Conservation (phyloP, 768 basidiomycete species). For the Trametopsis cervina region DNA sequence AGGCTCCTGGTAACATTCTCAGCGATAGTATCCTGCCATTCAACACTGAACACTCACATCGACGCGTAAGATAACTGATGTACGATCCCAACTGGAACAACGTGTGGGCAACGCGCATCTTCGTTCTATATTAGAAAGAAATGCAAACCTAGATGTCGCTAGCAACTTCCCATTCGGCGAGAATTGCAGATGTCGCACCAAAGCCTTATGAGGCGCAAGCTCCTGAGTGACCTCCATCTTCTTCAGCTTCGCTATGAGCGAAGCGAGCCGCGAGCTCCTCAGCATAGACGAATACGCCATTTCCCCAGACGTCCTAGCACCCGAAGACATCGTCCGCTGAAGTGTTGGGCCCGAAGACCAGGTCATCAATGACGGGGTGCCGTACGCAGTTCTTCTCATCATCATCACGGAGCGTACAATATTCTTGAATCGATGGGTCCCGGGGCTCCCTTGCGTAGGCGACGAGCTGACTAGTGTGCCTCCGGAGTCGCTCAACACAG, state of each 20-base stretch:
- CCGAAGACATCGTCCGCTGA: slow-evolving; percentile 24
- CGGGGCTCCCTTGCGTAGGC: slow-evolving; percentile 13
- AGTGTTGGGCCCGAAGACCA: slow-evolving; percentile 7
- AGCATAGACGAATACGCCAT: slow-evolving; percentile 26
- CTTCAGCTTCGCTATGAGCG: slow-evolving; percentile 48
- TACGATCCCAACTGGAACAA: slow-evolving; percentile 56
- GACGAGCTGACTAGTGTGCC: slow-evolving; percentile 6
- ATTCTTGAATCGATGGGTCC: slow-evolving; percentile 32
- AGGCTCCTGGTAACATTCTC: slow-evolving; percentile 36
- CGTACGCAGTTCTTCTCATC: slow-evolving; percentile 26
- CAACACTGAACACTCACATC: slow-evolving; percentile 36
- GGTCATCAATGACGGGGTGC: slow-evolving; percentile 21
- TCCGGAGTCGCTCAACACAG: slow-evolving; percentile 17
- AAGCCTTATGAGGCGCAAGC: slow-evolving; percentile 55
- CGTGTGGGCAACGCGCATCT: not conserved
- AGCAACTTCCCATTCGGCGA: slow-evolving; percentile 69
- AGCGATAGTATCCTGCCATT: not conserved
- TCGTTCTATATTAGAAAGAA: not conserved
- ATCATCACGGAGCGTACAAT: slow-evolving; percentile 43
- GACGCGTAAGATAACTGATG: slow-evolving; percentile 59
- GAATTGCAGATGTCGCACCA: slow-evolving; percentile 70
- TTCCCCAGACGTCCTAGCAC: slow-evolving; percentile 11
- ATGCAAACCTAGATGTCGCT: slow-evolving; percentile 58
- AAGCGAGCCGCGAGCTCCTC: slow-evolving; percentile 47
- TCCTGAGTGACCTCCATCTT: slow-evolving; percentile 51